These are phyloP conservation scores for Ettlia oleoabundans DNA, from an alignment of 139 green algal species.

Conservation along the genomic window DNA sequence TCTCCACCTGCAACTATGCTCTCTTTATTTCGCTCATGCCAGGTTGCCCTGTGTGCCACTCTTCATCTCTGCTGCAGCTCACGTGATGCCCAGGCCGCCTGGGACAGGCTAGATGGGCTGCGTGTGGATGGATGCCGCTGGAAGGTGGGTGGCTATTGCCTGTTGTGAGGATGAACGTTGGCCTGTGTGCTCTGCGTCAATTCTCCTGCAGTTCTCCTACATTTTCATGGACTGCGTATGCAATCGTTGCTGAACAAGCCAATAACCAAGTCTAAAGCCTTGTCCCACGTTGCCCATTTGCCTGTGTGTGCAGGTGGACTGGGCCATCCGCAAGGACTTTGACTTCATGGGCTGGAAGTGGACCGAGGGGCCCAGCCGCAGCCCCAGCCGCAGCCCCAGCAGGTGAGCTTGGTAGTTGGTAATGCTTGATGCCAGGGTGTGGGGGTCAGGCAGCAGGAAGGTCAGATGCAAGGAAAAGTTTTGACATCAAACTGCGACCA, in stretches of 20 bases:
- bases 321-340: constrained; percentile 40
- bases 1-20: too few species aligned
- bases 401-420: too few species aligned
- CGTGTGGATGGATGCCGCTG: constrained; percentile 57
- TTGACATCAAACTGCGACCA: neutral
- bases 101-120: constrained; percentile 64
- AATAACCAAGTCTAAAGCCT: too few species aligned
- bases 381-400: constrained; percentile 14
- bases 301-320: constrained; percentile 10
- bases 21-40: neutral
- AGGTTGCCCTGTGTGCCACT: neutral
- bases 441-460: too few species aligned
- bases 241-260: too few species aligned
- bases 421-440: too few species aligned
- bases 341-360: constrained; percentile 70
- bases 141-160: constrained; percentile 24
- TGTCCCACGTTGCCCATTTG: too few species aligned
- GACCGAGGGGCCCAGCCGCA: constrained; percentile 36
- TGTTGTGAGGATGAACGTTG: neutral
- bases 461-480: too few species aligned
- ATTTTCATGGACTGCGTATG: too few species aligned
- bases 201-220: neutral
- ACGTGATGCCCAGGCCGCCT: constrained; percentile 51
- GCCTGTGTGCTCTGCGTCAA: neutral
- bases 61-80: constrained; percentile 39